These are phyloP conservation scores for Powellomyces hirtus DNA, from an alignment of 192 early-diverging fungal species.

Conservation along the genomic window DNA sequence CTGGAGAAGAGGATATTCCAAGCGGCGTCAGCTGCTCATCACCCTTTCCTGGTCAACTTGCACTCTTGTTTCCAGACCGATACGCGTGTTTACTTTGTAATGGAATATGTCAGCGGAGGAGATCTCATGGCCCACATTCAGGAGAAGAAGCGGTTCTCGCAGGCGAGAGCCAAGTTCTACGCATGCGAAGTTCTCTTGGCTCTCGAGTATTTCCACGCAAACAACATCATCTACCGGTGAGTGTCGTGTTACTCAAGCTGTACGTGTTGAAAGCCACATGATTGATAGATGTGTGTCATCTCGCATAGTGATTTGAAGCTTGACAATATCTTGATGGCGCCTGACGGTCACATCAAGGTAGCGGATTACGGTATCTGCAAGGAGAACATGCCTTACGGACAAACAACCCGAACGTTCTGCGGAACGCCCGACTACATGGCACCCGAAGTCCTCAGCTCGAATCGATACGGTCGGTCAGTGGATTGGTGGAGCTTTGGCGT, in stretches of 20 bases:
- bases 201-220: slow-evolving; percentile 92
- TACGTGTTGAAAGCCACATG: too few species aligned
- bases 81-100: slow-evolving; percentile 92
- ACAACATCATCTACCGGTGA: slow-evolving; percentile 85
- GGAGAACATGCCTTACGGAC: slow-evolving; percentile 61
- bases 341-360: slow-evolving; percentile 95
- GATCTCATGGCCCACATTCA: slow-evolving; percentile 99
- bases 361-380: slow-evolving; percentile 99
- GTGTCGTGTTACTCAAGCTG: background rate
- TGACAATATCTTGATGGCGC: slow-evolving; percentile 87
- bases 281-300: background rate
- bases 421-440: slow-evolving; percentile 99
- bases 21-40: slow-evolving; percentile 80
- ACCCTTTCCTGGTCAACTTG: slow-evolving; percentile 92
- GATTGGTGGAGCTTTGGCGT: slow-evolving; percentile 99
- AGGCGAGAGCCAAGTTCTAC: slow-evolving; percentile 93
- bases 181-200: slow-evolving; percentile 93
- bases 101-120: slow-evolving; percentile 96
- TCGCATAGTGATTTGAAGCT: slow-evolving; percentile 81
- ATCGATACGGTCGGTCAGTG: slow-evolving; percentile 89
- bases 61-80: slow-evolving; percentile 96
- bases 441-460: slow-evolving; percentile 88
- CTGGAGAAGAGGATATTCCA: slow-evolving; percentile 90
- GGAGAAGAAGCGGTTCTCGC: slow-evolving; percentile 77
- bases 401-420: slow-evolving; percentile 53